A percentile compares a stretch with the other conserved stretches of the same genome.
Conservation (phyloP, 31 red algal species). For the Bonnemaisonia californica region DNA sequence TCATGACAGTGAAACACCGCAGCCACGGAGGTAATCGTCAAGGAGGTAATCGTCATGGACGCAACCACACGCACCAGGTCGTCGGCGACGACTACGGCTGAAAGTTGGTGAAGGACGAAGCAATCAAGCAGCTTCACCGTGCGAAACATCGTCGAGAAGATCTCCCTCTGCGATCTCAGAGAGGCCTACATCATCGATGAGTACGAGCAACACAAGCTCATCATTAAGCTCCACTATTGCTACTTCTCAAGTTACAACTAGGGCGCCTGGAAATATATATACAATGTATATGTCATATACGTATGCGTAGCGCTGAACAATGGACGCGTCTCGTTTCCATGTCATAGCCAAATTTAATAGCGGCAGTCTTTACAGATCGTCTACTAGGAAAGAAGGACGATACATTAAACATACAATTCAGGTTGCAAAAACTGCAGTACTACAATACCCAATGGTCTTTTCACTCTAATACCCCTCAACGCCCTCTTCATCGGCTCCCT, state of each 20-base stretch:
- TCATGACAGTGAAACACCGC: conserved; percentile 84
- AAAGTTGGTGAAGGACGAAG: conserved; percentile 93
- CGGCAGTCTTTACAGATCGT: too few relatives aligned
- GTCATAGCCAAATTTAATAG: too few relatives aligned
- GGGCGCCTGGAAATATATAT: too few relatives aligned
- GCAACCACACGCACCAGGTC: conserved; percentile 82
- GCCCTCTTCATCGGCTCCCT: conserved; percentile 69
- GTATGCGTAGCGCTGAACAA: too few relatives aligned
- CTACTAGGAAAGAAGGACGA: too few relatives aligned
- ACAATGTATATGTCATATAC: too few relatives aligned
- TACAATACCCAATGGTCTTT: conserved; percentile 41
- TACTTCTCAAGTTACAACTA: too few relatives aligned
- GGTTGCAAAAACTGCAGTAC: background rate
- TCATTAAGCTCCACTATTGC: conserved; percentile 97
- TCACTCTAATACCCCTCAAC: too few relatives aligned
- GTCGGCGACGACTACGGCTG: conserved; percentile 84
- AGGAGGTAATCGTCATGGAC: too few relatives aligned
- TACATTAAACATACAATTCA: background rate
- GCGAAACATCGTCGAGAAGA: conserved; percentile 94
- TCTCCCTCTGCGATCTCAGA: conserved; percentile 86
- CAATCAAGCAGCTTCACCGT: conserved; percentile 97
- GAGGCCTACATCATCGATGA: conserved; percentile 88
- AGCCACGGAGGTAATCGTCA: conserved; percentile 94
- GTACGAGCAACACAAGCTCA: conserved; percentile 92
- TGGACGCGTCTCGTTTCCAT: too few relatives aligned